Percentiles rank a stretch among this genome's conserved stretches.
Evolutionary conservation across 208 protist species (phyloP).

Genomic region (Endotrypanum monterogeii): DNA sequence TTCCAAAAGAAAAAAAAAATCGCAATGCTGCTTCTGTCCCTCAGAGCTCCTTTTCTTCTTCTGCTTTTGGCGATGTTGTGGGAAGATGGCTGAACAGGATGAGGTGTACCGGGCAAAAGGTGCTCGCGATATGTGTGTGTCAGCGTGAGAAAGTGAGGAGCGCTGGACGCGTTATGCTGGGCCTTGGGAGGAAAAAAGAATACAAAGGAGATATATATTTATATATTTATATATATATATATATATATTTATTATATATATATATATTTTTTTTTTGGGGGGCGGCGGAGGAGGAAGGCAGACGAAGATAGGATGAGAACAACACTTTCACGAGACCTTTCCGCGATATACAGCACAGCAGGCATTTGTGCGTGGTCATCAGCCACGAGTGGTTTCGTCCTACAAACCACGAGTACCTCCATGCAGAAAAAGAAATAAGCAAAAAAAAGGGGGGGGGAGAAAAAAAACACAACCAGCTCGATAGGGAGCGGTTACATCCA

Average conservation of each 20-base stretch:
- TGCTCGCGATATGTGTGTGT: background rate
- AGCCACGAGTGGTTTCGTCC: background rate
- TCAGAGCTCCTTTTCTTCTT: conserved; percentile 5
- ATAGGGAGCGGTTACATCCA: background rate
- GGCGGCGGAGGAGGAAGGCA: background rate
- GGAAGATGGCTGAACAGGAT: background rate
- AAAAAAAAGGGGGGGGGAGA: background rate
- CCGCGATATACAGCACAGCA: background rate
- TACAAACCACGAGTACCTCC: background rate
- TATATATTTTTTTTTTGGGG: too few relatives aligned
- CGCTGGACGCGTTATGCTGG: conserved; percentile 1
- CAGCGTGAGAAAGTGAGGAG: background rate
- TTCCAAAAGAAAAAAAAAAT: too few relatives aligned
- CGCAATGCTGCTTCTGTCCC: too few relatives aligned
- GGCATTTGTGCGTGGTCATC: background rate
- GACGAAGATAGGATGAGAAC: too few relatives aligned
- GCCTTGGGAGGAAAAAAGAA: background rate
- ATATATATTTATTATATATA: too few relatives aligned
- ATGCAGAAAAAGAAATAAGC: background rate
- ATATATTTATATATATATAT: too few relatives aligned
- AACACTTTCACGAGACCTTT: background rate
- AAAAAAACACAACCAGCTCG: too few relatives aligned
- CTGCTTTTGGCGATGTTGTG: background rate
- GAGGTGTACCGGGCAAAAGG: background rate
- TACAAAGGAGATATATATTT: background rate